Evolutionary conservation across 441 rosid genomes (phyloP), one percentile per base, ranked within the genome.

Genomic region (Euphorbia celastroides): DNA sequence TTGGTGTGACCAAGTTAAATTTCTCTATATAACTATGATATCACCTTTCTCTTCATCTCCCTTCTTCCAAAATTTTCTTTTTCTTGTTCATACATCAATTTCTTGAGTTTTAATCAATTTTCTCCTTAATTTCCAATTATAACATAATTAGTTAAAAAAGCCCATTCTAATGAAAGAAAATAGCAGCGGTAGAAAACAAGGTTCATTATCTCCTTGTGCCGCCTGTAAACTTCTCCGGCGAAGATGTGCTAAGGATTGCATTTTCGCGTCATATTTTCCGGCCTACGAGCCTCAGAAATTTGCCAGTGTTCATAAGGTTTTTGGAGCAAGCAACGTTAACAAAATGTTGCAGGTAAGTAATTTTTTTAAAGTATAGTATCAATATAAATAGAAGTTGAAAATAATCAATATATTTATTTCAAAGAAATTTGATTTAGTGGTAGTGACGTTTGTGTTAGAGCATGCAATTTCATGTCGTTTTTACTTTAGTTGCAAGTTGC

Each of bases 301-400:
- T 71, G 93, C 96, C n/a, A 85, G 80, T 62, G 97, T 88, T 5
- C 97, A 91, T 65, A 92, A 83, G 81, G 88, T 89, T 17, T 92
- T 89, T 65, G 97, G 97, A 44, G 97, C 97, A 9, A 89, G 97
- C 84, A 92, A 89, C 73, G 96, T 92, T 74, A 92, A 79, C 83
- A 92, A 87, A 78, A 83, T 89, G 92, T 64, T 92, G 71, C 96
- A 92, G 97, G 97, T 92, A 59, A 17, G 9, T 27, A 27, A 41
- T 57, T 62, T n/a, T n/a, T n/a, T n/a, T n/a, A n/a, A n/a, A n/a
- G n/a, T n/a, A n/a, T n/a, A n/a, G n/a, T n/a, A n/a, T n/a, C n/a
- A n/a, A 41, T 41, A 41, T 3, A 41, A 3, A 3, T 41, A 1
- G 1, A 7, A 41, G 12, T 41, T 41, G 12, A 41, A 3, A 41